Evolutionary conservation across 768 basidiomycete genomes (phyloP), one percentile per base, ranked within the genome.

Genomic region (Leccinum ochraceum): DNA sequence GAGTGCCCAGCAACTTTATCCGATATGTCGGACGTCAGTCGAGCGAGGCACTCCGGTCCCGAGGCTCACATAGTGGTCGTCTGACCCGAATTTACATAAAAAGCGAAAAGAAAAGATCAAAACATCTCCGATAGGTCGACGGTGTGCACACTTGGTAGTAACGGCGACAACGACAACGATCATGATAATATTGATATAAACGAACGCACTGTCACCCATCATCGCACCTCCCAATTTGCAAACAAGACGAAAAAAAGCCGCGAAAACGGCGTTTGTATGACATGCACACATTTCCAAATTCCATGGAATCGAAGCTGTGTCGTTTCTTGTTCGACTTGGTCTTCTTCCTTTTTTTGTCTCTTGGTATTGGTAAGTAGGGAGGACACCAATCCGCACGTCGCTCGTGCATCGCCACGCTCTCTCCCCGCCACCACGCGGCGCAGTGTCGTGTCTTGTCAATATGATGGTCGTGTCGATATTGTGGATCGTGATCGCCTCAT

Each of bases 221-320:
- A 28, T 39, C 50, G 51, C 54, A 26, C 37, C 53, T 44, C 28
- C 34, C 52, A 62, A 62, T 49, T 55, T 39, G 57, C 44, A 46
- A 46, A 20, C n/a, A 37, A 37, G 16, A n/a, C 7, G 8, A 17
- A 42, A 61, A 67, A 57, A 22, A 39, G 28, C 8, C 30, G n/a
- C 13, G n/a, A 16, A 32, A 17, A 42, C 39, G 39, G 39, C 39
- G 39, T n/a, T 17, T 42, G 39, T 42, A 17, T 42, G 39, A 17
- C 17, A 17, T 20, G n/a, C 16, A 20, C 32, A 32, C 32, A 22
- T 71, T 66, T 70, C 69, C 69, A 70, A 71, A 34, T 34, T 34
- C 32, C 32, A 11, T 34, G 68, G 70, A 28, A 60, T 30, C 39
- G 53, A 66, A 28, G 36, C 16, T 8, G 16, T n/a, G 39, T n/a